Conservation (phyloP, 2,329 filamentous ascomycete species). For the Fusarium sp. region DNA sequence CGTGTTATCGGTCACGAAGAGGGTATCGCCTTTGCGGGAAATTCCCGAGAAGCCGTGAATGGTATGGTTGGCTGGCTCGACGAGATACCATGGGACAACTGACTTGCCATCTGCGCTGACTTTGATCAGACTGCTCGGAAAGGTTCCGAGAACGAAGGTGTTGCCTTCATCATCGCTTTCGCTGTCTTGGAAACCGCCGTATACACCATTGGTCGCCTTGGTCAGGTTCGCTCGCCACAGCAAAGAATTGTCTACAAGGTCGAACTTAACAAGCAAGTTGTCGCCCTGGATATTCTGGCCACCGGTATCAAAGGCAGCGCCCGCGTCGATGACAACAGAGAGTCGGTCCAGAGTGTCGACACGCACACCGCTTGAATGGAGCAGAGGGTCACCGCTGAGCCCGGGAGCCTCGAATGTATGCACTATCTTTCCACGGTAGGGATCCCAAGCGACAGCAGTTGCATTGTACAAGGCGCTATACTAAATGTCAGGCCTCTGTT, state of each 20-base stretch:
- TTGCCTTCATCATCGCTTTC: conserved; percentile 50
- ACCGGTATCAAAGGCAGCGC: conserved; percentile 48
- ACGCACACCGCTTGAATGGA: conserved; percentile 48
- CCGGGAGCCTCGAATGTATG: conserved; percentile 42
- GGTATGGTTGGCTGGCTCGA: conserved; percentile 42
- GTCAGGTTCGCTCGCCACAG: conserved; percentile 51
- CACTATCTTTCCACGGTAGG: conserved; percentile 34
- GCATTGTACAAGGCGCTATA: conserved; percentile 11
- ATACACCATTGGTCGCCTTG: conserved; percentile 41
- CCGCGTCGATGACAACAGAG: conserved; percentile 51
- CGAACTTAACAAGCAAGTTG: conserved; percentile 52
- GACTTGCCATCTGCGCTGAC: conserved; percentile 45
- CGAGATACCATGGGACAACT: conserved; percentile 48
- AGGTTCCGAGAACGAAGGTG: conserved; percentile 53
- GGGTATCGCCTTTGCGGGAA: conserved; percentile 17
- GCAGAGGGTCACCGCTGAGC: conserved; percentile 40
- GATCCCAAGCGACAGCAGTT: conserved; percentile 12
- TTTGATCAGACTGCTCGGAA: conserved; percentile 50
- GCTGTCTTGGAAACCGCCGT: conserved; percentile 54
- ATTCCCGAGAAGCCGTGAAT: conserved; percentile 1
- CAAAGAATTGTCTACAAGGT: conserved; percentile 35
- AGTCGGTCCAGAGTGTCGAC: conserved; percentile 48
- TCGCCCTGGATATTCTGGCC: conserved; percentile 51
- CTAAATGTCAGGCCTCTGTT: background rate
- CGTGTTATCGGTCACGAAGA: conserved; percentile 47